Percentiles rank a stretch among this genome's conserved stretches.
Evolutionary conservation across 768 basidiomycete species (phyloP).

Genomic region (Tulasnella calospora): DNA sequence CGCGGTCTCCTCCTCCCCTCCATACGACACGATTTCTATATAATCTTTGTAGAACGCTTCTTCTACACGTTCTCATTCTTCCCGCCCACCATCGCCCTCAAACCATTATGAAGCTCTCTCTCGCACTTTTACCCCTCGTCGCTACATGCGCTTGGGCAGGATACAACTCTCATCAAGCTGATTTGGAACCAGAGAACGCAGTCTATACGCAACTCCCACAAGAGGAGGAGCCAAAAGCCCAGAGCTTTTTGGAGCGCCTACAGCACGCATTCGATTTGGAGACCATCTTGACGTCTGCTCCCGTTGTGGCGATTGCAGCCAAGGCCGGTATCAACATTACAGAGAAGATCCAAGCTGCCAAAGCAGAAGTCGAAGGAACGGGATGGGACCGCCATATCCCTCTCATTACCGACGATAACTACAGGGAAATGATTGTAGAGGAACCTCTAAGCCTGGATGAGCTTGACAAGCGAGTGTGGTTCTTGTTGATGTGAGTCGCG

Average conservation of each 20-base stretch:
- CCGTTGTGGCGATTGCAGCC: slow-evolving; percentile 51
- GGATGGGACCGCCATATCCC: slow-evolving; percentile 70
- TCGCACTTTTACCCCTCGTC: slow-evolving; percentile 39
- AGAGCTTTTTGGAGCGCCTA: slow-evolving; percentile 2
- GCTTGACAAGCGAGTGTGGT: slow-evolving; percentile 66
- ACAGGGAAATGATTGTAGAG: slow-evolving; percentile 61
- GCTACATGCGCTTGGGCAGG: slow-evolving; percentile 43
- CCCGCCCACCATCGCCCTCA: slow-evolving; percentile 30
- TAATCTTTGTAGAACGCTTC: background rate
- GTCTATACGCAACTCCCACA: slow-evolving; percentile 1
- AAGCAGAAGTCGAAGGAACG: slow-evolving; percentile 35
- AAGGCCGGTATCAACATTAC: slow-evolving; percentile 68
- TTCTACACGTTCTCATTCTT: slow-evolving; percentile 21
- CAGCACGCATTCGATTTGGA: slow-evolving; percentile 19
- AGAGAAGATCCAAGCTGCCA: slow-evolving; percentile 43
- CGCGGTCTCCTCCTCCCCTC: slow-evolving; percentile 4
- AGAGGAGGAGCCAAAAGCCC: background rate
- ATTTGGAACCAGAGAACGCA: background rate
- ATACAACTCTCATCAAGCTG: slow-evolving; percentile 35
- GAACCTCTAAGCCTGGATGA: slow-evolving; percentile 54
- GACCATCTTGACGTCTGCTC: slow-evolving; percentile 47
- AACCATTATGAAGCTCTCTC: slow-evolving; percentile 50
- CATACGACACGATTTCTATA: background rate
- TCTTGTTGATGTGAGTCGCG: slow-evolving; percentile 62
- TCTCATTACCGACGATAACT: slow-evolving; percentile 80